These are phyloP conservation scores for Cruciata laevipes DNA, from an alignment of 257 asterid species.

Conservation along the genomic window DNA sequence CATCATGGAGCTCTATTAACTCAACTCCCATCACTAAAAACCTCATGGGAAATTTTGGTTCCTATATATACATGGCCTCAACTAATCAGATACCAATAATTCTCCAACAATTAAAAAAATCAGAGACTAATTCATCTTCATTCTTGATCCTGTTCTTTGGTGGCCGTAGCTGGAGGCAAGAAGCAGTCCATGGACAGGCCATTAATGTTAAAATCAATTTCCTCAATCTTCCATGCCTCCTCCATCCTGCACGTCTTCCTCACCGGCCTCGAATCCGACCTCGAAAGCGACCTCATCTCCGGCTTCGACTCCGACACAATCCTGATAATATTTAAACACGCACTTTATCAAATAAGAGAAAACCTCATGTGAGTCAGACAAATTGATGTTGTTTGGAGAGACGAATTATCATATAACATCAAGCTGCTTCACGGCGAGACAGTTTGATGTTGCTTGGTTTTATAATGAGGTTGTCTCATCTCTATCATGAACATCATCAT, in stretches of 20 bases:
- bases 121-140: not conserved
- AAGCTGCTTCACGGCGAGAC: too few relatives aligned
- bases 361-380: too few relatives aligned
- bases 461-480: too few relatives aligned
- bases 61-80: constrained; percentile 13
- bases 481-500: too few relatives aligned
- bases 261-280: too few relatives aligned
- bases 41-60: not conserved
- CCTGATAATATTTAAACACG: too few relatives aligned
- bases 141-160: constrained; percentile 25
- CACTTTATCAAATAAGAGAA: not conserved
- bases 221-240: constrained; percentile 89
- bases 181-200: constrained; percentile 70
- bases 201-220: constrained; percentile 70
- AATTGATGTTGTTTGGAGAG: too few relatives aligned
- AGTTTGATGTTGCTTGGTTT: too few relatives aligned
- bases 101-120: not conserved
- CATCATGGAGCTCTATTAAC: not conserved
- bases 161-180: constrained; percentile 64
- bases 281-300: too few relatives aligned
- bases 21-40: constrained; percentile 1
- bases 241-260: constrained; percentile 56
- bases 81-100: not conserved
- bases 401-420: too few relatives aligned
- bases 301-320: too few relatives aligned